phyloP scores from a whole-genome alignment of 192 early-diverging fungal species.

The Bifiguratus adelaidae region DNA sequence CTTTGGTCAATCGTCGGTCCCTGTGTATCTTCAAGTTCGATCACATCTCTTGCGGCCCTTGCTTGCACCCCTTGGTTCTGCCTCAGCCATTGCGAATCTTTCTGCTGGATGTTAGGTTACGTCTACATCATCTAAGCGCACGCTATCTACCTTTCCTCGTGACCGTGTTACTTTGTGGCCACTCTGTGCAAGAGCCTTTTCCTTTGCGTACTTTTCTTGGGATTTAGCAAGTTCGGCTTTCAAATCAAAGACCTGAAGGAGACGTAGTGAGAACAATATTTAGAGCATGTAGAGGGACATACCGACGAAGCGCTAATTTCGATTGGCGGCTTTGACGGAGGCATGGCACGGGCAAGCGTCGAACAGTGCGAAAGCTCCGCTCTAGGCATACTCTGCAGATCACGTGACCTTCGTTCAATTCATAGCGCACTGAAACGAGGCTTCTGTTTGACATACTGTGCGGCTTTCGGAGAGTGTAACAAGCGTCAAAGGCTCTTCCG shows the following conservation, averaged over 20 bases:
- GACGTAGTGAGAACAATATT: too few species aligned
- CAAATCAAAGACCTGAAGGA: background rate
- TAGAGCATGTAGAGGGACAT: too few species aligned
- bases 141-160: background rate
- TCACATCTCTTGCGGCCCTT: conserved; percentile 23
- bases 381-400: conserved; percentile 1
- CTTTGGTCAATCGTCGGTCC: conserved; percentile 14
- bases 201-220: background rate
- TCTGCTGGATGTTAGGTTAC: conserved; percentile 5
- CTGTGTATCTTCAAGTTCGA: conserved; percentile 8
- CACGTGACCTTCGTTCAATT: too few species aligned
- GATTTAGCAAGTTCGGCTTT: background rate
- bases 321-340: background rate
- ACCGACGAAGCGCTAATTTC: background rate
- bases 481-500: too few species aligned
- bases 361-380: background rate
- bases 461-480: too few species aligned
- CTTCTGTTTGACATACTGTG: too few species aligned
- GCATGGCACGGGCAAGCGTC: too few species aligned
- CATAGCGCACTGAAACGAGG: too few species aligned
- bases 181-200: background rate
- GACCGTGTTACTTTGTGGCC: background rate
- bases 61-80: conserved; percentile 35
- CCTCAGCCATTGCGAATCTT: conserved; percentile 32
- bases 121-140: background rate